Evolutionary conservation across 2,329 filamentous ascomycete species (phyloP).

Genomic region (Orbilia quercus): DNA sequence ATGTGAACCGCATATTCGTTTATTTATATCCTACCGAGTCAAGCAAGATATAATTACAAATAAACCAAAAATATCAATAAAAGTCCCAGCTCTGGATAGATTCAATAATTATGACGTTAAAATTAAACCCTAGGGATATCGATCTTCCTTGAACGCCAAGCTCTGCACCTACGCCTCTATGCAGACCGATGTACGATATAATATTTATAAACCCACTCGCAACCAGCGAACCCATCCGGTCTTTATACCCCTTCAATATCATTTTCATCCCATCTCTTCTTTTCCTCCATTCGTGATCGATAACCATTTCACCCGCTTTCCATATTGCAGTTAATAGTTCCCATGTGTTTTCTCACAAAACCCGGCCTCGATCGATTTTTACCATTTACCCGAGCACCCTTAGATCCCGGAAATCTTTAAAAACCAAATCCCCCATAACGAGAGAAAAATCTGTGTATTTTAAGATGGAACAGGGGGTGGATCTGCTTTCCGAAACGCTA

Average conservation of each 20-base stretch:
- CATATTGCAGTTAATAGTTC: too few relatives aligned
- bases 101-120: too few relatives aligned
- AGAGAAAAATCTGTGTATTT: conserved; percentile 20
- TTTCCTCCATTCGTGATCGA: not conserved
- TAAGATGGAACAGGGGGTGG: conserved; percentile 34
- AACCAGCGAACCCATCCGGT: conserved; percentile 6
- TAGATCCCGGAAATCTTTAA: conserved; percentile 4
- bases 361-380: conserved; percentile 2
- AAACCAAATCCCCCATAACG: too few relatives aligned
- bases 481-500: conserved; percentile 47
- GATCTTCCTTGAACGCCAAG: conserved; percentile 12
- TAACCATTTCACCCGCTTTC: too few relatives aligned
- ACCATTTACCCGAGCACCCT: conserved; percentile 15
- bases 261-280: conserved; percentile 20
- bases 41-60: conserved; percentile 9
- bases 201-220: conserved; percentile 11
- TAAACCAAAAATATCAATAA: too few relatives aligned
- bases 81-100: too few relatives aligned
- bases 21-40: not conserved
- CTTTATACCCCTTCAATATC: conserved; percentile 29
- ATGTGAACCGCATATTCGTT: conserved; percentile 34
- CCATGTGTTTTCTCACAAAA: too few relatives aligned
- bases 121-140: conserved; percentile 5
- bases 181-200: not conserved
- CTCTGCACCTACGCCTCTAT: conserved; percentile 7